Conservation (phyloP, 2,329 filamentous ascomycete genomes). For the Nothopassalora personata region DNA sequence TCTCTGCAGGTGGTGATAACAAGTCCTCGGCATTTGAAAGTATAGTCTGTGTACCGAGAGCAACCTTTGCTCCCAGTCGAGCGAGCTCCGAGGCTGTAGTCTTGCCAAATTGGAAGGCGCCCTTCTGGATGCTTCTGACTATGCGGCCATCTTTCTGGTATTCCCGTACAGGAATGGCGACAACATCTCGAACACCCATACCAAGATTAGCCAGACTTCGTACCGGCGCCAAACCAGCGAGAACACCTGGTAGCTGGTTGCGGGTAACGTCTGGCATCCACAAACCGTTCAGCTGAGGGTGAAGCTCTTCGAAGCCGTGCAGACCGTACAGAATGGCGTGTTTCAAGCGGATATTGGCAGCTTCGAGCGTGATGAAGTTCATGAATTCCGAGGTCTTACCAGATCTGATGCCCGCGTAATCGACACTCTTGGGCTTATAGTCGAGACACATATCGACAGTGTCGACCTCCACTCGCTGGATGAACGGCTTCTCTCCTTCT, state of each 20-base stretch:
- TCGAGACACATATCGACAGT: conserved; percentile 80
- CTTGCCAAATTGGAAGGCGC: conserved; percentile 80
- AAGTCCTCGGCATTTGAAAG: conserved; percentile 84
- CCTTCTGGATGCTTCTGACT: conserved; percentile 86
- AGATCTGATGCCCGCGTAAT: conserved; percentile 86
- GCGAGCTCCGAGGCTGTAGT: conserved; percentile 94
- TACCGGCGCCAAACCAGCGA: conserved; percentile 86
- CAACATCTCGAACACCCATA: conserved; percentile 75
- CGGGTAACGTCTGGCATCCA: conserved; percentile 91
- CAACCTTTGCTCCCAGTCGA: conserved; percentile 87
- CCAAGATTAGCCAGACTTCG: conserved; percentile 87
- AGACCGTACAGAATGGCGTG: conserved; percentile 92
- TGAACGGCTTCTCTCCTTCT: conserved; percentile 56
- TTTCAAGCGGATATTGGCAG: conserved; percentile 75
- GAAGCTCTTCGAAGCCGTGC: conserved; percentile 81
- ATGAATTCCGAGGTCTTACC: conserved; percentile 96
- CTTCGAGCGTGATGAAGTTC: conserved; percentile 94
- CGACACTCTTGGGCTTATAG: conserved; percentile 97
- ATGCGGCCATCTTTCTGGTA: conserved; percentile 92
- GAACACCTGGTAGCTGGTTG: conserved; percentile 81
- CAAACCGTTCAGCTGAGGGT: conserved; percentile 85
- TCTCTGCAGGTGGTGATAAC: conserved; percentile 42
- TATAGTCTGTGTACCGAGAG: conserved; percentile 89
- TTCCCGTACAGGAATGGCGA: conserved; percentile 84
- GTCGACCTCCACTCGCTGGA: conserved; percentile 84